Base-by-base conservation (phyloP, 225 moss, liverwort and hornwort genomes). In the Straminergon stramineum region DNA sequence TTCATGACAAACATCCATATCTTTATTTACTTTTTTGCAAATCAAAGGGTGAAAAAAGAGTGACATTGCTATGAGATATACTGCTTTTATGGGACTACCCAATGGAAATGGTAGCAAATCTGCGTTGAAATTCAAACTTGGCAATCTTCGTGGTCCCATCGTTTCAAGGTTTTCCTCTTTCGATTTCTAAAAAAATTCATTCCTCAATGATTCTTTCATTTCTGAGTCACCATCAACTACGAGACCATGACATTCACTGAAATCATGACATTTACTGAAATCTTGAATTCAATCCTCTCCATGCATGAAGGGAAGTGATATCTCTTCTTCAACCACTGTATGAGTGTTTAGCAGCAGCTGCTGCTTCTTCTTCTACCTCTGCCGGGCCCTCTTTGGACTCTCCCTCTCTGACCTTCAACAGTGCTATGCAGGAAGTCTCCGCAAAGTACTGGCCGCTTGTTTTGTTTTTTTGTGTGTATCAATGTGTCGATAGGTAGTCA, bases 41-140 rank as follows among this genome's bases (percentile, higher is more conserved):
- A 21, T 13, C 3, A 0, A 23, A 78, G 35, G 22, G 10, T 45
- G 3, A 10, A 28, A 6, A 74, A 23, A 23, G 55, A 15, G 0
- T 1, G 2, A 23, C 23, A 55, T 2, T 5, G 1, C 35, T 23
- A 15, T 6, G 1, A 28, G 6, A 5, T 43, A 17, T 35, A 4
- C 3, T 0, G 2, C 35, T 35, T 22, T 23, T 18, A 0, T 0
- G 4, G 2, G 9, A 7, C 19, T 11, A 18, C 12, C 48, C 9
- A 75, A 8, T 30, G 4, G 5, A 75, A 28, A 28, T 11, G 45
- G 30, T 17, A 6, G 5, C 74, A 45, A 48, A 17, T 30, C 11
- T 5, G 4, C 30, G 3, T 48, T 48, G 3, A 45, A 18, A 75
- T 48, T 11, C 2, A 18, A 1, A 30, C 2, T 48, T 30, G 4